These are phyloP conservation scores for Dendryphion nanum DNA, from an alignment of 2,329 filamentous ascomycete species.

Conservation along the genomic window DNA sequence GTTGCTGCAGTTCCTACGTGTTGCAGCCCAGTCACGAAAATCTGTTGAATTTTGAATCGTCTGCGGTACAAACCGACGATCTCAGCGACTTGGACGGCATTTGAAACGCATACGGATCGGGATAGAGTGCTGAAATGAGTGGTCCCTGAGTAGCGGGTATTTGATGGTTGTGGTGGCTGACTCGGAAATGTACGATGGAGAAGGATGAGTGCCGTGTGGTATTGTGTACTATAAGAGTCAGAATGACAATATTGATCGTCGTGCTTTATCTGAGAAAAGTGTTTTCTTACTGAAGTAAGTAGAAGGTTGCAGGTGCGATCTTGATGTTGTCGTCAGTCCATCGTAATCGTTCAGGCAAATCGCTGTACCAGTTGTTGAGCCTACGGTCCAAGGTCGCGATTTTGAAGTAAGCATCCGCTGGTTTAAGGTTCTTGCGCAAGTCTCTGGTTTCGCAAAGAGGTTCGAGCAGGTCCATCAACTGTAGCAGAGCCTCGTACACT, in stretches of 20 bases:
- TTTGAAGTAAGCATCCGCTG: conserved; percentile 43
- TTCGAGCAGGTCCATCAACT: conserved; percentile 48
- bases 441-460: conserved; percentile 35
- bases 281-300: conserved; percentile 51
- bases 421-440: conserved; percentile 41
- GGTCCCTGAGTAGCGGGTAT: conserved; percentile 2
- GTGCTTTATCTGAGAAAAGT: not conserved
- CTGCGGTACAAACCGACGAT: conserved; percentile 8
- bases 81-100: conserved; percentile 11
- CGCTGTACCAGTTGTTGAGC: conserved; percentile 51
- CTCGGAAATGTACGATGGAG: conserved; percentile 11
- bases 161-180: not conserved
- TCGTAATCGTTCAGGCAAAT: conserved; percentile 43
- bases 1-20: conserved; percentile 15
- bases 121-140: conserved; percentile 10
- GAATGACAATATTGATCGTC: not conserved
- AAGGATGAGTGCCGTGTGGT: conserved; percentile 12
- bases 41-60: conserved; percentile 7
- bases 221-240: conserved; percentile 12
- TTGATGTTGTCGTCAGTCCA: conserved; percentile 20
- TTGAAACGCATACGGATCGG: conserved; percentile 11
- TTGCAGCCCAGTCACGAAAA: conserved; percentile 14
- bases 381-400: conserved; percentile 50
- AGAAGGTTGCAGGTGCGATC: conserved; percentile 38
- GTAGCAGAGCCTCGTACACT: conserved; percentile 49